A percentile compares a stretch with the other conserved stretches of the same genome.
Conservation (phyloP, 2,329 filamentous ascomycete genomes). For the Sporothrix variecibatus region DNA sequence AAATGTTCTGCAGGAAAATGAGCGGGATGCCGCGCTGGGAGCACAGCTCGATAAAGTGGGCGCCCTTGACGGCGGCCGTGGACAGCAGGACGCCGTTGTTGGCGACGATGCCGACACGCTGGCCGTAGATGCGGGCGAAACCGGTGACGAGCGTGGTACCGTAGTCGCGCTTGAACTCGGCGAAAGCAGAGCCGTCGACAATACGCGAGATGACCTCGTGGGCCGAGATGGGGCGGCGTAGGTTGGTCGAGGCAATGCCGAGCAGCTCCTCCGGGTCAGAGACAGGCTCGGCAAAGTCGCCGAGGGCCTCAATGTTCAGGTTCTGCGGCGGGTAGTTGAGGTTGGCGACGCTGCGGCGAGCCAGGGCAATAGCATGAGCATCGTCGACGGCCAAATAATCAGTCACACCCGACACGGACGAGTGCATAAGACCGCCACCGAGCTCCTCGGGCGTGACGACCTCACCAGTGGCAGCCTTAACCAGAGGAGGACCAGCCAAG, state of each 20-base stretch:
- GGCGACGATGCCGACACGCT: constrained; percentile 88
- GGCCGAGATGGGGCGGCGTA: constrained; percentile 80
- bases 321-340: constrained; percentile 68
- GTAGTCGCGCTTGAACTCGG: constrained; percentile 93
- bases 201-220: constrained; percentile 91
- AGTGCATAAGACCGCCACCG: constrained; percentile 86
- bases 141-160: constrained; percentile 88
- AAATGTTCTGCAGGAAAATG: constrained; percentile 94
- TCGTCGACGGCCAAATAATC: constrained; percentile 96
- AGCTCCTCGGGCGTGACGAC: constrained; percentile 88
- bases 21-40: constrained; percentile 85
- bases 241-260: constrained; percentile 87
- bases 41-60: constrained; percentile 96
- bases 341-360: constrained; percentile 80
- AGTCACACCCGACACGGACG: constrained; percentile 86
- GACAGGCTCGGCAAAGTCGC: constrained; percentile 70
- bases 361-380: constrained; percentile 84
- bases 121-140: constrained; percentile 86
- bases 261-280: constrained; percentile 78
- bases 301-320: constrained; percentile 48
- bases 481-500: constrained; percentile 87
- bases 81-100: constrained; percentile 97
- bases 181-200: constrained; percentile 85
- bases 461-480: constrained; percentile 95
- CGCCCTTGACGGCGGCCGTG: constrained; percentile 84